Conservation (phyloP, 306 rosid species). For the Carpinus fangiana region DNA sequence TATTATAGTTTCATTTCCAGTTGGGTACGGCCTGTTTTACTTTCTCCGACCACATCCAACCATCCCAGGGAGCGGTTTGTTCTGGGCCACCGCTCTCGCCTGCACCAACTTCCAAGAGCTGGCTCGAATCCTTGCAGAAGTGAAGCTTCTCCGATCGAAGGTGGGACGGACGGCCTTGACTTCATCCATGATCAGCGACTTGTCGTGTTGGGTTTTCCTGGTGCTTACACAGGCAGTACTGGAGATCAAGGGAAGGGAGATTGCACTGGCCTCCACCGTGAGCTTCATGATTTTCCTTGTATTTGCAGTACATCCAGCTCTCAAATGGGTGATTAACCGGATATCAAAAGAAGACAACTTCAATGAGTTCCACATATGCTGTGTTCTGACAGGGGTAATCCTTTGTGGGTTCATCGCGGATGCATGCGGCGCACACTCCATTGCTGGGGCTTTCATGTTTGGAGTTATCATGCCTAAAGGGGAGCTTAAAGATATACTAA, state of each 20-base stretch:
- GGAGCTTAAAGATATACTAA: constrained; percentile 27
- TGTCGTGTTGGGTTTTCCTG: constrained; percentile 41
- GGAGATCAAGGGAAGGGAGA: neutral
- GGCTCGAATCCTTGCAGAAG: constrained; percentile 39
- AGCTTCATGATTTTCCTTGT: constrained; percentile 3
- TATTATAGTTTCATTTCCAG: constrained; percentile 20
- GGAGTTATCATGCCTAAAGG: constrained; percentile 54
- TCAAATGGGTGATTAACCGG: constrained; percentile 23
- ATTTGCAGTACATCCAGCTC: constrained; percentile 32
- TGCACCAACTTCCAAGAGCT: constrained; percentile 47
- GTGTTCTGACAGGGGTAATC: constrained; percentile 29
- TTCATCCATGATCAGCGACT: constrained; percentile 42
- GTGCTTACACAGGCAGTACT: constrained; percentile 11
- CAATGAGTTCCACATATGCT: constrained; percentile 31
- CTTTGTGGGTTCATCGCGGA: constrained; percentile 25
- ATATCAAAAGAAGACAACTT: constrained; percentile 27
- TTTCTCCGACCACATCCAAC: neutral
- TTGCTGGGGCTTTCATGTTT: constrained; percentile 42
- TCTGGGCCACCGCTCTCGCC: constrained; percentile 41
- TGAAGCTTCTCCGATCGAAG: constrained; percentile 46
- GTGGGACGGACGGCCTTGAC: constrained; percentile 41
- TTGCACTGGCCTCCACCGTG: constrained; percentile 10
- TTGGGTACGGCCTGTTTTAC: constrained; percentile 28
- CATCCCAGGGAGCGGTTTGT: constrained; percentile 16
- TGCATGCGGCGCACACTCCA: constrained; percentile 36